These are phyloP conservation scores for Cucurbita maxima DNA, from an alignment of 306 rosid species.

Conservation along the genomic window DNA sequence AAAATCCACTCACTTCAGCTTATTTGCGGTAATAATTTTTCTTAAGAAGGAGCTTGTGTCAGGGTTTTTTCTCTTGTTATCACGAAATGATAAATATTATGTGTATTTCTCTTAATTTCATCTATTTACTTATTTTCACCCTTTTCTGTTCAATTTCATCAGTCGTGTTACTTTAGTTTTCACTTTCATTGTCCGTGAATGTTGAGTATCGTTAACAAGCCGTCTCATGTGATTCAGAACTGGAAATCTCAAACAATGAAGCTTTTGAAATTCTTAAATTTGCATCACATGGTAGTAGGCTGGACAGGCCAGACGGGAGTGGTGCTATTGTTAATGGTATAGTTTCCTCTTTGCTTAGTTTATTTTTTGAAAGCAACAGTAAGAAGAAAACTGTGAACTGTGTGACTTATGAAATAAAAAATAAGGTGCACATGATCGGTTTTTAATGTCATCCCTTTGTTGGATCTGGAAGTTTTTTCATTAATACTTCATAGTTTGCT, in stretches of 20 bases:
- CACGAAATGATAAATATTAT: background rate
- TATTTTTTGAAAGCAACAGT: background rate
- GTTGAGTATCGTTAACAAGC: background rate
- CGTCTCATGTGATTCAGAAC: slow-evolving; percentile 22
- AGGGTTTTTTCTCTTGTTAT: background rate
- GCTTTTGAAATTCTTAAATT: slow-evolving; percentile 55
- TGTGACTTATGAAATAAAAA: background rate
- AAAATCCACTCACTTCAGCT: background rate
- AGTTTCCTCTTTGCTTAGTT: background rate
- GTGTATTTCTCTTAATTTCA: background rate
- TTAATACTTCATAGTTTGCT: background rate
- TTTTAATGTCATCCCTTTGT: background rate
- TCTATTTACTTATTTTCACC: background rate
- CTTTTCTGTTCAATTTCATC: background rate
- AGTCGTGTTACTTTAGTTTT: background rate
- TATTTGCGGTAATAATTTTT: background rate
- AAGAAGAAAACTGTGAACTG: background rate
- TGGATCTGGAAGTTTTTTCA: background rate
- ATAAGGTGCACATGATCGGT: background rate
- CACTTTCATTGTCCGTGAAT: background rate
- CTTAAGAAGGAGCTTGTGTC: background rate
- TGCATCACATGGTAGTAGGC: slow-evolving; percentile 33
- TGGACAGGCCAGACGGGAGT: slow-evolving; percentile 30
- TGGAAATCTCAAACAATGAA: slow-evolving; percentile 43
- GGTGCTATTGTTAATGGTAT: slow-evolving; percentile 37